These are phyloP conservation scores for Sphagnum fallax DNA, from an alignment of 228 moss, liverwort and hornwort genomes.

Conservation along the genomic window DNA sequence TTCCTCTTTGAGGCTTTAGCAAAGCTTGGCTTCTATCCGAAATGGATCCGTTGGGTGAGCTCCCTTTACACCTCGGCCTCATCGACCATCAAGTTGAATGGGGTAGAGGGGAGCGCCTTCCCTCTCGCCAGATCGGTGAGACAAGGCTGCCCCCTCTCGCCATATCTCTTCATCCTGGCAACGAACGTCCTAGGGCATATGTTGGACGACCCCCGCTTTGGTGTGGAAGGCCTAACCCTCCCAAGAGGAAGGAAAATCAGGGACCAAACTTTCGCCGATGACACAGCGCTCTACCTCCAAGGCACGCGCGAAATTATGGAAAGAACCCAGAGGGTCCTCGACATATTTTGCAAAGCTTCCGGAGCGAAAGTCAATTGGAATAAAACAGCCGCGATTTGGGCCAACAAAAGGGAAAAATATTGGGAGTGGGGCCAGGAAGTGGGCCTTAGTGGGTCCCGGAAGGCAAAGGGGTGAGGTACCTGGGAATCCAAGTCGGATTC, in stretches of 20 bases:
- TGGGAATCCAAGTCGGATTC: constrained; percentile 2
- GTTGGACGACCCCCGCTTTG: neutral
- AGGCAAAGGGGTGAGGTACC: neutral
- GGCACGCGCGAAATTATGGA: neutral
- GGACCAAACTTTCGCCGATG: constrained; percentile 1
- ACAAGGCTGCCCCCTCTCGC: constrained; percentile 1
- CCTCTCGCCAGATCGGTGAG: neutral
- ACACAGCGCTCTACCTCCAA: neutral
- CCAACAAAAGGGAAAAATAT: neutral
- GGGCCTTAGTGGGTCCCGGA: neutral
- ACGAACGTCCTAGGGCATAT: constrained; percentile 1
- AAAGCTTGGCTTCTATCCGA: neutral
- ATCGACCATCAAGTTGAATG: neutral
- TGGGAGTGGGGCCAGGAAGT: neutral
- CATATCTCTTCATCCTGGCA: neutral
- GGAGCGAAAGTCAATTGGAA: neutral
- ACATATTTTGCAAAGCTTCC: neutral
- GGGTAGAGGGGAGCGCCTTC: neutral
- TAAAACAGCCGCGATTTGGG: constrained; percentile 1
- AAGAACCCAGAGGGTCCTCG: neutral
- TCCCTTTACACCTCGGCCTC: neutral
- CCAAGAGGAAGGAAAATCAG: neutral
- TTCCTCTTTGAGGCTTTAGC: neutral
- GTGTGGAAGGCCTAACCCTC: neutral
- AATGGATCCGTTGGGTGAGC: neutral